Base-by-base conservation (phyloP, 1,139 yeast species). In the Diutina neorugosa region DNA sequence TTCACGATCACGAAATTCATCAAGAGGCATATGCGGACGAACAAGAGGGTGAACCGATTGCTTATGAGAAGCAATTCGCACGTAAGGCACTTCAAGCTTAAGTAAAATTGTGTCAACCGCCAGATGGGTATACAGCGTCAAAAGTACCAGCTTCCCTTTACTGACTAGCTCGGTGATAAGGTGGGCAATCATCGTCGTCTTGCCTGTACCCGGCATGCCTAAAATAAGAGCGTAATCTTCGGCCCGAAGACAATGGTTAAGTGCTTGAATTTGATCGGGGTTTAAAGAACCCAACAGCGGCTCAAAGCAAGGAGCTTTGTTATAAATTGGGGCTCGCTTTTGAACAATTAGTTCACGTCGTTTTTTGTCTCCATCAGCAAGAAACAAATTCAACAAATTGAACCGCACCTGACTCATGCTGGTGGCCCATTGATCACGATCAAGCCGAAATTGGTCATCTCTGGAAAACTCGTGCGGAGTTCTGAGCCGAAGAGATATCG, bases 201-300 rank as follows among this genome's bases (percentile, higher is more conserved):
- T 93, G 16, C 99, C 99, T 0, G 98, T 93, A 1, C 99, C 99
- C 0, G 98, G 98, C 98, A 94, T 93, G 1, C 99, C 99, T 55
- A 91, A 69, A 40, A 93, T 79, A 58, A 93, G 71, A 2, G 93
- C 74, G 63, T 87, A 93, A 63, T 91, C 96, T 52, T 83, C 67
- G 0, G 95, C 77, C 19, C 75, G 65, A 53, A 89, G 64, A 0
- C 82, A 89, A 58, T 75, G 78, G 12, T 80, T 76, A 49, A 93
- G 74, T 0, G 98, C 98, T 1, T 57, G 60, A 4, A 70, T 57
- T 63, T 93, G 99, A 61, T 89, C 96, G 0, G 65, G 62, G 61
- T 93, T 93, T 59, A 82, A 76, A 4, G 59, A 55, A 4, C 60
- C 63, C 8, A 27, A 9, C 18, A 31, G 49, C 5, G 48, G 43